Conservation (phyloP, 371 early-diverging fungal genomes). For the Apophysomyces trapeziformis region DNA sequence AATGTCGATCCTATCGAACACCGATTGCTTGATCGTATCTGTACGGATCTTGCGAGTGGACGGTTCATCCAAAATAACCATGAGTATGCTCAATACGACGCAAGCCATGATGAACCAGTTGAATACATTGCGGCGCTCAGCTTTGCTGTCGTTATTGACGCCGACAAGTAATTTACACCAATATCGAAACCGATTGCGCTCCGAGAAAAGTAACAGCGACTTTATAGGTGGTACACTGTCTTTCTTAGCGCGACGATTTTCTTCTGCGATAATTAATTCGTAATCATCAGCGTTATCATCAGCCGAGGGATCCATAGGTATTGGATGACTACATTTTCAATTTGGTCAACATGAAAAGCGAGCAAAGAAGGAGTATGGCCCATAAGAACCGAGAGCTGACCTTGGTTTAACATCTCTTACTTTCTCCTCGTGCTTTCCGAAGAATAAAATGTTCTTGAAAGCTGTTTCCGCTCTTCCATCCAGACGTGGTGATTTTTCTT, state of each 20-base stretch:
- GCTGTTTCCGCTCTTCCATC: conserved; percentile 2
- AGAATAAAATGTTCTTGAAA: not conserved
- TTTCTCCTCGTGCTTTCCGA: not conserved
- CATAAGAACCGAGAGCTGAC: not conserved
- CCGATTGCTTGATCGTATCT: conserved; percentile 35
- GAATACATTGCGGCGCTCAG: conserved; percentile 52
- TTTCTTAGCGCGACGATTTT: conserved; percentile 39
- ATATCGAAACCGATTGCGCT: conserved; percentile 34
- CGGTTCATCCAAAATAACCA: conserved; percentile 64
- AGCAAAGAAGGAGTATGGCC: not conserved
- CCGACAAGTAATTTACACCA: conserved; percentile 48
- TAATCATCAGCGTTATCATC: conserved; percentile 41
- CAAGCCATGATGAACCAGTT: conserved; percentile 65
- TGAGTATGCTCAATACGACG: conserved; percentile 59
- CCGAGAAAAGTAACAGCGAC: conserved; percentile 44
- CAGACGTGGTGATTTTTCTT: conserved; percentile 1
- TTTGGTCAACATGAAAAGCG: not conserved
- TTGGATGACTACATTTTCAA: not conserved
- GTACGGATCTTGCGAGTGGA: conserved; percentile 43
- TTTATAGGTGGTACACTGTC: conserved; percentile 28
- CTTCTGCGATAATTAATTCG: conserved; percentile 48
- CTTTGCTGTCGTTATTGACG: conserved; percentile 35
- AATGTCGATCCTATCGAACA: conserved; percentile 50
- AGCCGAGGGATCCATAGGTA: not conserved
- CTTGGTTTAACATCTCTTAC: not conserved